Evolutionary conservation across 768 basidiomycete species (phyloP).

Genomic region (Boletus tylopilopsis): DNA sequence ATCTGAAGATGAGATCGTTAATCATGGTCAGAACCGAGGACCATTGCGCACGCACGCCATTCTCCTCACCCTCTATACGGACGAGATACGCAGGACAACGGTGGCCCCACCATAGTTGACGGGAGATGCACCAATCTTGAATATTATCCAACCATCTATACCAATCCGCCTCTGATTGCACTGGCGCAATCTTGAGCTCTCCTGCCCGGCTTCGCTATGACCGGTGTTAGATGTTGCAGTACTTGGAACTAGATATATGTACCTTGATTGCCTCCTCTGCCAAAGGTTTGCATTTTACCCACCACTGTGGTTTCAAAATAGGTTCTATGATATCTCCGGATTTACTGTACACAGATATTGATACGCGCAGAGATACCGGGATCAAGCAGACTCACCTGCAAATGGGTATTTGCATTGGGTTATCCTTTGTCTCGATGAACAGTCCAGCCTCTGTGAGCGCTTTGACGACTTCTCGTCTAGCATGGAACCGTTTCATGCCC

Average conservation of each 20-base stretch:
- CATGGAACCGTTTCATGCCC: constrained; percentile 99
- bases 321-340: constrained; percentile 97
- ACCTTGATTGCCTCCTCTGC: constrained; percentile 90
- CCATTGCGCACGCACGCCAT: constrained; percentile 48
- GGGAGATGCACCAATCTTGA: constrained; percentile 99
- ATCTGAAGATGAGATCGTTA: constrained; percentile 33
- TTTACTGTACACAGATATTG: constrained; percentile 51
- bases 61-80: constrained; percentile 69
- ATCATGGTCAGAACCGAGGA: background rate
- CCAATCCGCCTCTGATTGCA: constrained; percentile 90
- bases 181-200: constrained; percentile 79
- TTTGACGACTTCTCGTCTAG: constrained; percentile 77
- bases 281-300: constrained; percentile 90
- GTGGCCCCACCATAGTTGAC: constrained; percentile 99
- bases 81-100: constrained; percentile 94
- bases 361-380: background rate
- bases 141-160: constrained; percentile 93
- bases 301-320: constrained; percentile 97
- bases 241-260: background rate
- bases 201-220: constrained; percentile 84
- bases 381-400: constrained; percentile 55
- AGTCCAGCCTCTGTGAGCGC: constrained; percentile 79
- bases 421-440: constrained; percentile 89
- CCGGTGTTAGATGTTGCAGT: background rate
- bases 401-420: constrained; percentile 95